A percentile compares a stretch with the other conserved stretches of the same genome.
Evolutionary conservation across 2,329 filamentous ascomycete genomes (phyloP).

Genomic region (Albifimbria verrucaria): DNA sequence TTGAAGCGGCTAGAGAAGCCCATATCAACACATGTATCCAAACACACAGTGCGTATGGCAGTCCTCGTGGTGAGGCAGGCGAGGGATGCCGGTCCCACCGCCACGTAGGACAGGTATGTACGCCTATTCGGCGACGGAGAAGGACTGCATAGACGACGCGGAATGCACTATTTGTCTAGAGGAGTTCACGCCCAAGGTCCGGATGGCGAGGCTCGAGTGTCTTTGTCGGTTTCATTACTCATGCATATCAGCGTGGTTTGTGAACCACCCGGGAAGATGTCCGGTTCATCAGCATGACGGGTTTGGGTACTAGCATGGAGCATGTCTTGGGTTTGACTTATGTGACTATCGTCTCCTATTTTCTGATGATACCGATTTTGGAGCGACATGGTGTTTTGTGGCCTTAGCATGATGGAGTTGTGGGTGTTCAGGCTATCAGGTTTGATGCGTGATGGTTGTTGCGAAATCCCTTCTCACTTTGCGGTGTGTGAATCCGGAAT

Average conservation of each 20-base stretch:
- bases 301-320: conserved; percentile 42
- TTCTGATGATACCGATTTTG: conserved; percentile 12
- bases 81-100: conserved; percentile 22
- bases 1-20: conserved; percentile 50
- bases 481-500: too few relatives aligned
- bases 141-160: conserved; percentile 64
- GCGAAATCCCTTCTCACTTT: too few relatives aligned
- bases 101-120: conserved; percentile 58
- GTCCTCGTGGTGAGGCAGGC: conserved; percentile 23
- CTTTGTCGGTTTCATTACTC: conserved; percentile 61
- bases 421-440: too few relatives aligned
- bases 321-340: conserved; percentile 2
- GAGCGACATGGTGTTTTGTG: too few relatives aligned
- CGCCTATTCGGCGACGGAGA: conserved; percentile 62
- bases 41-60: conserved; percentile 48
- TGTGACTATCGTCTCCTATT: conserved; percentile 16
- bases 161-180: conserved; percentile 68
- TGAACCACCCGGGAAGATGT: conserved; percentile 59
- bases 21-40: conserved; percentile 59
- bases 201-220: conserved; percentile 65
- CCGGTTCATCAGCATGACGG: conserved; percentile 65
- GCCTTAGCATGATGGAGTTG: too few relatives aligned
- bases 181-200: conserved; percentile 59
- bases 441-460: too few relatives aligned
- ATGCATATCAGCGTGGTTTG: conserved; percentile 63